phyloP scores from a whole-genome alignment of 2,329 filamentous ascomycete genomes.

The Fusarium sp. region DNA sequence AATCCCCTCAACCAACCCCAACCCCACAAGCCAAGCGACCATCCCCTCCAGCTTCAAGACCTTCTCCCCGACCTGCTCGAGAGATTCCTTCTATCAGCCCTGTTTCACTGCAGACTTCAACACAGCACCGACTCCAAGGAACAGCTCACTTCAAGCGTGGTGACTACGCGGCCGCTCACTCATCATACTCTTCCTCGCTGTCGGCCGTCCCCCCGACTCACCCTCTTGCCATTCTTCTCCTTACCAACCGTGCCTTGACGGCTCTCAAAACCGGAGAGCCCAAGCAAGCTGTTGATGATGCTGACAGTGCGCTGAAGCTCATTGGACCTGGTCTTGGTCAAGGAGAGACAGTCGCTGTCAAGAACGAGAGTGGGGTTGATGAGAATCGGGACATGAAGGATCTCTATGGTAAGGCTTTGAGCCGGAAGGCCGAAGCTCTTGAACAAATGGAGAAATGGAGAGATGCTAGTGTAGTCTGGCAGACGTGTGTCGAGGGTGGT shows the following conservation, averaged over 20 bases:
- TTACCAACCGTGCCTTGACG: slow-evolving; percentile 91
- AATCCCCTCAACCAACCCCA: slow-evolving; percentile 52
- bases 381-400: slow-evolving; percentile 88
- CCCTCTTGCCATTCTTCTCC: slow-evolving; percentile 86
- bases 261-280: slow-evolving; percentile 92
- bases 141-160: slow-evolving; percentile 93
- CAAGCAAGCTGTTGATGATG: slow-evolving; percentile 86
- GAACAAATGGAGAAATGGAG: slow-evolving; percentile 96
- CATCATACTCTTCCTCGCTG: slow-evolving; percentile 83
- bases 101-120: slow-evolving; percentile 77
- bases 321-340: slow-evolving; percentile 85
- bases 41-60: slow-evolving; percentile 51
- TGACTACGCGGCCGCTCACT: slow-evolving; percentile 88
- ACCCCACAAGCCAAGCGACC: slow-evolving; percentile 48
- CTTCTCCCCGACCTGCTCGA: slow-evolving; percentile 62
- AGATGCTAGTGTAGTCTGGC: slow-evolving; percentile 85
- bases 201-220: slow-evolving; percentile 79
- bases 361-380: slow-evolving; percentile 64
- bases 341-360: slow-evolving; percentile 80
- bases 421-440: slow-evolving; percentile 93
- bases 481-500: slow-evolving; percentile 82
- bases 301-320: slow-evolving; percentile 80
- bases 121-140: slow-evolving; percentile 81
- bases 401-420: slow-evolving; percentile 91
- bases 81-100: slow-evolving; percentile 75